These are phyloP conservation scores for Crithidia fasciculata DNA, from an alignment of 208 protist species.

Conservation along the genomic window DNA sequence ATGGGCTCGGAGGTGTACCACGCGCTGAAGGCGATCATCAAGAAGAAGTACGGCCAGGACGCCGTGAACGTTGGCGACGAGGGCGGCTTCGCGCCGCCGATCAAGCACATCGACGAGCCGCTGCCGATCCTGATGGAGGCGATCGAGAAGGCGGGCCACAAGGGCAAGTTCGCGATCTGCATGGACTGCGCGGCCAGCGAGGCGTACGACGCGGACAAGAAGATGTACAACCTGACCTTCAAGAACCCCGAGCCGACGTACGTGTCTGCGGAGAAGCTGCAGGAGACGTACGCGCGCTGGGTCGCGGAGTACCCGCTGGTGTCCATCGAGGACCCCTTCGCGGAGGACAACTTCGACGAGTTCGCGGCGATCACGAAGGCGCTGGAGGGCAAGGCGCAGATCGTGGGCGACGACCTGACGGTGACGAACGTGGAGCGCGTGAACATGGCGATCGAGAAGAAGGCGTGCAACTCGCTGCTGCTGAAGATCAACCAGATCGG, in stretches of 20 bases:
- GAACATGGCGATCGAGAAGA: conserved; percentile 88
- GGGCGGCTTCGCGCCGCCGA: conserved; percentile 98
- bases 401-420: conserved; percentile 99
- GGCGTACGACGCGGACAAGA: conserved; percentile 95
- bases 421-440: conserved; percentile 98
- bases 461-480: conserved; percentile 97
- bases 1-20: conserved; percentile 99
- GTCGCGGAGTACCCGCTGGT: conserved; percentile 95
- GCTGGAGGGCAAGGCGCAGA: conserved; percentile 85
- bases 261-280: conserved; percentile 82
- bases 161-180: conserved; percentile 96
- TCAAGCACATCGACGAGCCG: conserved; percentile 96
- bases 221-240: conserved; percentile 98
- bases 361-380: conserved; percentile 86
- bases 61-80: conserved; percentile 98
- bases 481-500: conserved; percentile 99
- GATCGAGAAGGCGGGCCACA: conserved; percentile 96
- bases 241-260: conserved; percentile 91
- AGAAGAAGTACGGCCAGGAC: conserved; percentile 96
- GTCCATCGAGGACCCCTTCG: conserved; percentile 99
- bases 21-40: conserved; percentile 96
- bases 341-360: conserved; percentile 97
- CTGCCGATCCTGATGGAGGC: conserved; percentile 96
- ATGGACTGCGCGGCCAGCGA: conserved; percentile 99
- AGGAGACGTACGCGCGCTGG: conserved; percentile 94